Evolutionary conservation across 345 rosid genomes (phyloP), one percentile per base, ranked within the genome.

Genomic region (Arabis hirsuta): DNA sequence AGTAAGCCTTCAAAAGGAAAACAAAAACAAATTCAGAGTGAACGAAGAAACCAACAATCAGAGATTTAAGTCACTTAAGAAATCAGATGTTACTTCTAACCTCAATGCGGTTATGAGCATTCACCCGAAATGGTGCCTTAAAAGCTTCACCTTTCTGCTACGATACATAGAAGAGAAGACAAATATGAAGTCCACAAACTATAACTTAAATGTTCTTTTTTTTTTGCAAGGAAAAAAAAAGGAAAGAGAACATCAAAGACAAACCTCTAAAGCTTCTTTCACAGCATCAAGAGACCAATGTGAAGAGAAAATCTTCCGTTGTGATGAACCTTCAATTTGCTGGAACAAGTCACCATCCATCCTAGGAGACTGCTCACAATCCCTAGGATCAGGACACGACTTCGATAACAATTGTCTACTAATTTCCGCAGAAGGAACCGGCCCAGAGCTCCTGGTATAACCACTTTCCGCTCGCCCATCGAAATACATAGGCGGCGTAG

Each of bases 41-140:
- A 61, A 34, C 50, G 55, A 66, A 16, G 63, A 75, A 52, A 68
- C 43, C 41, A 12, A 67, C 12, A 20, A 38, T 43, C n/a, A 52
- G 22, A 44, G 61, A n/a, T 50, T 39, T 5, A 36, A 39, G 13
- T 9, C 9, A n/a, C 34, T 47, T 12, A 26, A 24, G 26, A 65
- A 64, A 36, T 3, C 76, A 41, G 54, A 54, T 67, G 67, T 52
- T 9, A 69, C 16, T 41, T 77, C 85, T 58, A 62, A 92, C 98
- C 98, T 90, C 98, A 6, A 59, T 73, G 60, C 86, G 79, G 67
- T 91, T 89, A 82, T 94, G 87, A 68, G 96, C 96, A 88, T 94
- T 94, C 71, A 88, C 95, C 64, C 74, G 87, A 81, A 86, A 86
- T 47, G 69, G 55, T 5, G 91, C 89, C 81, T 80, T 87, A 51